Evolutionary conservation across 768 basidiomycete species (phyloP).

Genomic region (Kwoniella europaea): DNA sequence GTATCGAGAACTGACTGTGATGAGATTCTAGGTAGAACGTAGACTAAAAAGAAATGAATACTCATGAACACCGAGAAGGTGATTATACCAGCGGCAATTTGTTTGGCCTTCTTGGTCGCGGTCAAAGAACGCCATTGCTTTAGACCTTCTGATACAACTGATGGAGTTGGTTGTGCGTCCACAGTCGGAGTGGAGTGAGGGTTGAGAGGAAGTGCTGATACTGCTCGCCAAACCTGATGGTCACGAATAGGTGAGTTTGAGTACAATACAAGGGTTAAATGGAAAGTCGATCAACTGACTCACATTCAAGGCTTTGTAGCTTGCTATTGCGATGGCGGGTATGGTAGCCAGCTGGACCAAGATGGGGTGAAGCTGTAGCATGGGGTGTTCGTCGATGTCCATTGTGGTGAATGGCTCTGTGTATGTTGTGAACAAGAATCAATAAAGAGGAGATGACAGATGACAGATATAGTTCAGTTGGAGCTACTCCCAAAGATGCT

Average conservation of each 20-base stretch:
- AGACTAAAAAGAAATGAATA: slow-evolving; percentile 12
- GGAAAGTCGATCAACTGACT: not conserved
- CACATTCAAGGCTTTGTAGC: slow-evolving; percentile 18
- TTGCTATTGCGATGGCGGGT: slow-evolving; percentile 13
- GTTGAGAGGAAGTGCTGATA: slow-evolving; percentile 15
- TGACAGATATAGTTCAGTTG: not conserved
- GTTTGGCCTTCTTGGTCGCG: slow-evolving; percentile 8
- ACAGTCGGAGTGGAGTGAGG: not conserved
- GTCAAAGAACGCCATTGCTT: slow-evolving; percentile 6
- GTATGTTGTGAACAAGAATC: not conserved
- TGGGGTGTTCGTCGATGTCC: slow-evolving; percentile 7
- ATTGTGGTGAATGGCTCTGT: not conserved
- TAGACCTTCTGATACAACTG: not conserved
- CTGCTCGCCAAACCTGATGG: slow-evolving; percentile 14
- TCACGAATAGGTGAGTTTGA: not conserved
- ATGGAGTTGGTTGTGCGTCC: not conserved
- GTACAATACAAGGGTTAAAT: not conserved
- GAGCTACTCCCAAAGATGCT: not conserved
- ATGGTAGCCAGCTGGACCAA: slow-evolving; percentile 11
- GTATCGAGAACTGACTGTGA: slow-evolving; percentile 4
- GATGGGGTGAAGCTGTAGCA: slow-evolving; percentile 15
- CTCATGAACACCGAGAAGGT: not conserved
- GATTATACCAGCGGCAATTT: not conserved
- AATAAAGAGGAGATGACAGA: not conserved
- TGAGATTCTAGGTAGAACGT: slow-evolving; percentile 4